Conservation (phyloP, 2,329 filamentous ascomycete species). For the Paracoccidioides brasiliensis region DNA sequence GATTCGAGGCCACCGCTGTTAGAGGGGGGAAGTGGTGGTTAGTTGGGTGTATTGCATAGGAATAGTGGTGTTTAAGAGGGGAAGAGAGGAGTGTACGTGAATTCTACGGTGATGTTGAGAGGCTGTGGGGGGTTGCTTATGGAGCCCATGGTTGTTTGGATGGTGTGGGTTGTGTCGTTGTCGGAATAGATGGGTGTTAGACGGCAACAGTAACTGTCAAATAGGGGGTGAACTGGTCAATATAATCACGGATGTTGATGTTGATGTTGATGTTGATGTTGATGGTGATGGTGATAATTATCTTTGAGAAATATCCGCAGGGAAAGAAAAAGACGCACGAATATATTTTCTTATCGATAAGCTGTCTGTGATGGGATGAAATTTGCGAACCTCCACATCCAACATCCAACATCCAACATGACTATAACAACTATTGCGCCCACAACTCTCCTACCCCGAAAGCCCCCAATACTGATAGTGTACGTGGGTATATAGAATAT, state of each 20-base stretch:
- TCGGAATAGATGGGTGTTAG: too few relatives aligned
- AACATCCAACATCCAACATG: background rate
- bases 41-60: conserved; percentile 7
- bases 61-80: background rate
- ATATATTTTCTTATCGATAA: conserved; percentile 28
- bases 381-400: conserved; percentile 8
- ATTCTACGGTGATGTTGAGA: conserved; percentile 57
- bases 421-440: too few relatives aligned
- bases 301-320: background rate
- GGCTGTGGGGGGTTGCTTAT: background rate
- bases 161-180: background rate
- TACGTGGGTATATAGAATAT: background rate
- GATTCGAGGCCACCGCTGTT: conserved; percentile 80
- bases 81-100: conserved; percentile 41
- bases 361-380: conserved; percentile 14
- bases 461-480: too few relatives aligned
- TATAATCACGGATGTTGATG: too few relatives aligned
- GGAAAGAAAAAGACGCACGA: too few relatives aligned
- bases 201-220: background rate
- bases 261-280: background rate
- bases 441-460: too few relatives aligned
- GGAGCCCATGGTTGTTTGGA: background rate
- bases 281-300: background rate
- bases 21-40: conserved; percentile 5
- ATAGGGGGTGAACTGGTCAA: background rate